Percentiles rank a stretch among this genome's conserved stretches.
phyloP scores from a whole-genome alignment of 2,329 filamentous ascomycete species.

The Herpotrichia juniperi region DNA sequence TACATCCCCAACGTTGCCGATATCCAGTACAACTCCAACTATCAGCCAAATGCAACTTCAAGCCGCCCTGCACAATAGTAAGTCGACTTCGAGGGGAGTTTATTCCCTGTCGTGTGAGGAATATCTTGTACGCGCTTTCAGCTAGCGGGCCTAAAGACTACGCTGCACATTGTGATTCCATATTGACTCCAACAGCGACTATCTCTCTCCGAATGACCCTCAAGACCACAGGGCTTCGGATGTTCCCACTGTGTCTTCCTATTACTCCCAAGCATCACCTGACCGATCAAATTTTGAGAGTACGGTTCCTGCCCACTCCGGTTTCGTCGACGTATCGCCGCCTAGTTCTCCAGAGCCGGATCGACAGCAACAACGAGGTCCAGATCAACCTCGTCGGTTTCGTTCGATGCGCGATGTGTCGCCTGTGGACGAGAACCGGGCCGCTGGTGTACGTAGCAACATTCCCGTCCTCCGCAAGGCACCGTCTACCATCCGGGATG shows the following conservation, averaged over 20 bases:
- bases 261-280: slow-evolving; percentile 65
- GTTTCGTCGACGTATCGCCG: slow-evolving; percentile 43
- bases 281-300: slow-evolving; percentile 27
- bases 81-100: slow-evolving; percentile 11
- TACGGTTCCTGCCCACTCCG: slow-evolving; percentile 23
- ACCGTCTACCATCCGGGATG: slow-evolving; percentile 24
- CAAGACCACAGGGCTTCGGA: slow-evolving; percentile 32
- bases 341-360: slow-evolving; percentile 48
- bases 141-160: too few species aligned
- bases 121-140: too few species aligned
- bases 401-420: slow-evolving; percentile 46
- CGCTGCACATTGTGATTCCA: too few species aligned
- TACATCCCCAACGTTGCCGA: slow-evolving; percentile 39
- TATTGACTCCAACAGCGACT: slow-evolving; percentile 19
- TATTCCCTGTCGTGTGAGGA: too few species aligned
- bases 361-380: slow-evolving; percentile 17
- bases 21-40: slow-evolving; percentile 33
- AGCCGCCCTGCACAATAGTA: slow-evolving; percentile 1
- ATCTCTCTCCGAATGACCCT: slow-evolving; percentile 28
- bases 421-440: slow-evolving; percentile 46
- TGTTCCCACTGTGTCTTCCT: slow-evolving; percentile 56
- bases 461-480: slow-evolving; percentile 44
- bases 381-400: slow-evolving; percentile 30
- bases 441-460: slow-evolving; percentile 25
- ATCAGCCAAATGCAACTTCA: slow-evolving; percentile 28